Evolutionary conservation across 2,329 filamentous ascomycete species (phyloP), one percentile per base, ranked within the genome.

Genomic region (Sclerotinia nivalis): DNA sequence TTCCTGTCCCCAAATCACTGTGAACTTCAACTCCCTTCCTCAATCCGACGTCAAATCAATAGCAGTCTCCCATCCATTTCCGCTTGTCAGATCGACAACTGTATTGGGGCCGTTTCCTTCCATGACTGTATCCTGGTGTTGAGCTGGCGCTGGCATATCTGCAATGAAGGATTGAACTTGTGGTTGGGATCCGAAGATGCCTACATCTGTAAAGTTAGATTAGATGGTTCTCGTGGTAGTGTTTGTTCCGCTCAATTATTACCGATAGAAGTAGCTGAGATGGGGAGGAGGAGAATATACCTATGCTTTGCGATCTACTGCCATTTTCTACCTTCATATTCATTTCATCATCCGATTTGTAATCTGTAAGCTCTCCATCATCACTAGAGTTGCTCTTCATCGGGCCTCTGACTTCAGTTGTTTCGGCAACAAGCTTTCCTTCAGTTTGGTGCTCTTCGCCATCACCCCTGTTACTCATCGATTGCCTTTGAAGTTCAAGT

Each of bases 11-110:
- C n/a, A 13, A 40, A 43, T 8, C 15, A 65, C 31, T 5, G 10
- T 12, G 15, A 40, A 52, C 2, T 13, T 9, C 18, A n/a, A 28
- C 15, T 8, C 1, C 4, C 15, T 13, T 52, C 2, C 47, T 65
- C n/a, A 52, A 43, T 65, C 47, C 22, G 47, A 52, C 4, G 61
- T 52, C 61, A 65, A 64, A 40, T 64, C 45, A 25, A 64, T 37
- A 25, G 43, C 28, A 37, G 22, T 2, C 4, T 56, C 54, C 54
- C 54, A 56, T n/a, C 9, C 20, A n/a, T n/a, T 15, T 15, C 55
- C 34, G 40, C 5, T 58, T 58, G 22, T 56, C 31, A 56, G n/a
- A 58, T 58, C 31, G 34, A 58, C 10, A 7, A n/a, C 20, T 40
- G 22, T 40, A 22, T 43, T 47, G 2, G 9, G 7, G 12, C 20